A percentile compares a stretch with the other conserved stretches of the same genome.
Evolutionary conservation across 2,329 filamentous ascomycete species (phyloP).

Genomic region (Epicoccum sorghinum): DNA sequence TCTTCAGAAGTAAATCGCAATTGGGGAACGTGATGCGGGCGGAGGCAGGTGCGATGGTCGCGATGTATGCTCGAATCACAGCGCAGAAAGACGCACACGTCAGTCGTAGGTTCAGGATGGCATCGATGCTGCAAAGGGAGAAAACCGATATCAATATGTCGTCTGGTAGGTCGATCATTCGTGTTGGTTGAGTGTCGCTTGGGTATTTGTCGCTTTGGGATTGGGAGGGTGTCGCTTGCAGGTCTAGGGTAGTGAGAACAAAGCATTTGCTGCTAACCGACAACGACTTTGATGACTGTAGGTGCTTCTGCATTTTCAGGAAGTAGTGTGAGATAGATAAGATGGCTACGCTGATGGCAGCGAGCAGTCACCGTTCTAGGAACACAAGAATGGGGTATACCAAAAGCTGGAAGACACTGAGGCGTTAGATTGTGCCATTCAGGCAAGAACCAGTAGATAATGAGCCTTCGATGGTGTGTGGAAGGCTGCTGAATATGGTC

Average conservation of each 20-base stretch:
- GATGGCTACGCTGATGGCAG: neutral
- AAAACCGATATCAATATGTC: slow-evolving; percentile 23
- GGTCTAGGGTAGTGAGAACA: neutral
- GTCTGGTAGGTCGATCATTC: slow-evolving; percentile 24
- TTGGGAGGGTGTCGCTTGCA: slow-evolving; percentile 7
- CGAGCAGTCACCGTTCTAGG: neutral
- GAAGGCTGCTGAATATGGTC: neutral
- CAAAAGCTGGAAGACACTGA: neutral
- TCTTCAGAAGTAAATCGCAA: slow-evolving; percentile 10
- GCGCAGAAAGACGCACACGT: slow-evolving; percentile 11
- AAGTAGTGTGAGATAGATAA: neutral
- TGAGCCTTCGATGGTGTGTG: slow-evolving; percentile 1
- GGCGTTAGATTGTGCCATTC: neutral
- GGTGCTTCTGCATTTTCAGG: neutral
- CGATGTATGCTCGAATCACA: slow-evolving; percentile 20
- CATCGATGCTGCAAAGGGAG: slow-evolving; percentile 12
- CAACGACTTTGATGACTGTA: neutral
- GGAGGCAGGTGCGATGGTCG: slow-evolving; percentile 21
- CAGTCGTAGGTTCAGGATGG: slow-evolving; percentile 16
- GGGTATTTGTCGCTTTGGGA: slow-evolving; percentile 12
- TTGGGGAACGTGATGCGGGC: slow-evolving; percentile 20
- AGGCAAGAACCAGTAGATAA: neutral
- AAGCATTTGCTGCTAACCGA: neutral
- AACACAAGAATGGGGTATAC: neutral
- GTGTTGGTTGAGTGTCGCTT: neutral